Percentiles rank a stretch among this genome's conserved stretches.
phyloP scores from a whole-genome alignment of 192 early-diverging fungal genomes.

The Powellomyces hirtus region DNA sequence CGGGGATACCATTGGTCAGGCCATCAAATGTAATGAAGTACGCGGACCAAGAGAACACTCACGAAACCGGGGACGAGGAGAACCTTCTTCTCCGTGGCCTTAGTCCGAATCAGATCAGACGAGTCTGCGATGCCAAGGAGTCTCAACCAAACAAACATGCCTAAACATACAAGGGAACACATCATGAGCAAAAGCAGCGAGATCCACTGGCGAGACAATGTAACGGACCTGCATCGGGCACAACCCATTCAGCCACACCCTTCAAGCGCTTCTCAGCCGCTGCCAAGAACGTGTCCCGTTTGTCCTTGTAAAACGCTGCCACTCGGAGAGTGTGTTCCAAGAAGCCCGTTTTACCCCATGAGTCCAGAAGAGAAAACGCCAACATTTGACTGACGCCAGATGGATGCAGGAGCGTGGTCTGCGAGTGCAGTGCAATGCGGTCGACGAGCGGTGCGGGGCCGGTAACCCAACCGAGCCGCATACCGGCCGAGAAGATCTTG shows the following conservation, averaged over 20 bases:
- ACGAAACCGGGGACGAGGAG: constrained; percentile 57
- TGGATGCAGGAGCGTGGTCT: constrained; percentile 78
- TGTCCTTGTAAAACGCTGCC: constrained; percentile 69
- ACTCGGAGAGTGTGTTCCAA: constrained; percentile 66
- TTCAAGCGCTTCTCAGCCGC: constrained; percentile 60
- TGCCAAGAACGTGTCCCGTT: constrained; percentile 67
- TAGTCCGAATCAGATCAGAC: constrained; percentile 40
- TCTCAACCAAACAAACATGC: constrained; percentile 91
- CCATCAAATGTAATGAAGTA: neutral
- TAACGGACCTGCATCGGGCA: constrained; percentile 46
- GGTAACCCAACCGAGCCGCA: constrained; percentile 78
- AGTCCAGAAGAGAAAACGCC: constrained; percentile 65
- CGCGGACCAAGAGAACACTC: constrained; percentile 2
- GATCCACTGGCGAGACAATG: neutral
- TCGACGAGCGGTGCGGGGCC: constrained; percentile 67
- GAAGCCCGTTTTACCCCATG: constrained; percentile 84
- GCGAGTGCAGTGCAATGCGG: constrained; percentile 79
- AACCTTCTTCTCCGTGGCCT: constrained; percentile 55
- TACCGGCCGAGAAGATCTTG: constrained; percentile 86
- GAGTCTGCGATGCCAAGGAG: constrained; percentile 44
- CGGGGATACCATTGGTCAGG: neutral
- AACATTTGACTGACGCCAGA: constrained; percentile 79
- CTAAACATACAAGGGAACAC: constrained; percentile 52
- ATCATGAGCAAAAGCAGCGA: constrained; percentile 6
- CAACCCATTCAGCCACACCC: constrained; percentile 47